Evolutionary conservation across 106 monocot species (phyloP).

Genomic region (Gastrodia elata): DNA sequence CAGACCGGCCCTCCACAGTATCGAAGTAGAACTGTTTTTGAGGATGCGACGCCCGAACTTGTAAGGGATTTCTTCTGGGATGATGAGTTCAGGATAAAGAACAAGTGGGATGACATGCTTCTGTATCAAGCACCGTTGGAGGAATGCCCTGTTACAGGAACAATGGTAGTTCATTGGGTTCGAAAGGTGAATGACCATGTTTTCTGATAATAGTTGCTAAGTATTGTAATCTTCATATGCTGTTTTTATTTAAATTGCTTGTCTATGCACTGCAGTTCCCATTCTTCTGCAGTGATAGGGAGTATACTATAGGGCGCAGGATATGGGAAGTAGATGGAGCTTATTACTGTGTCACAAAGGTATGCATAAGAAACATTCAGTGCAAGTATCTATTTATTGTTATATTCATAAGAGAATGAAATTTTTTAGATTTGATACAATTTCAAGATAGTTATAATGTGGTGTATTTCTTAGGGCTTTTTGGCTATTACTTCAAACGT

Average conservation of each 20-base stretch:
- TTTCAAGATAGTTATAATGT: neutral
- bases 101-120: constrained; percentile 95
- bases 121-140: constrained; percentile 54
- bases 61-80: constrained; percentile 92
- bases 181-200: constrained; percentile 46
- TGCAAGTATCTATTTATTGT: neutral
- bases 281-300: constrained; percentile 87
- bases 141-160: constrained; percentile 58
- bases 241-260: constrained; percentile 14
- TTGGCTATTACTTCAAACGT: too few relatives aligned
- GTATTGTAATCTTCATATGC: neutral
- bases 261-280: constrained; percentile 44
- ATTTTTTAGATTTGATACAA: neutral
- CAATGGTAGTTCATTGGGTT: constrained; percentile 71
- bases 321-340: constrained; percentile 55
- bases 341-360: constrained; percentile 85
- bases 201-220: neutral
- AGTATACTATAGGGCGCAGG: constrained; percentile 70
- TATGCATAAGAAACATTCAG: constrained; percentile 8
- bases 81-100: constrained; percentile 59
- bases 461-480: too few relatives aligned
- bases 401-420: neutral
- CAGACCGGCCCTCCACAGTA: constrained; percentile 78
- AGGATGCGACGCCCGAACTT: constrained; percentile 57
- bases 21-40: constrained; percentile 70